Percentiles rank a stretch among this genome's conserved stretches.
phyloP scores from a whole-genome alignment of 345 rosid genomes.

The Raphanus raphanistrum region DNA sequence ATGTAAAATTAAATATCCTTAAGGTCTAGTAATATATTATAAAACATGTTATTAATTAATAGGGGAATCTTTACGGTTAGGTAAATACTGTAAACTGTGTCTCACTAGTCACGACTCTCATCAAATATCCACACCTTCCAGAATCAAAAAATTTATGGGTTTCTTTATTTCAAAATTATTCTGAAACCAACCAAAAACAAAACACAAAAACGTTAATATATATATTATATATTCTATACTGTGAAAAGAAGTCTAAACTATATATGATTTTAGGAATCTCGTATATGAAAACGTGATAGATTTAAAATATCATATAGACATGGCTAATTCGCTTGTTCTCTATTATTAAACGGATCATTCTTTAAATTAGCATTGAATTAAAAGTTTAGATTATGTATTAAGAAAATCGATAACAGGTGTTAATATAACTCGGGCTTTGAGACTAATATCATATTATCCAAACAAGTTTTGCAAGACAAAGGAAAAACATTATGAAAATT shows the following conservation, averaged over 20 bases:
- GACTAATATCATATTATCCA: neutral
- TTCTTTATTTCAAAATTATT: neutral
- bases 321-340: neutral
- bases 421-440: no score
- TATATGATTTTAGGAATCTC: neutral
- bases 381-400: neutral
- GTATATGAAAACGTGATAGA: neutral
- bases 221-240: neutral
- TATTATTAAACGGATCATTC: neutral
- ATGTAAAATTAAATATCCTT: no score
- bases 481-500: neutral
- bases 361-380: neutral
- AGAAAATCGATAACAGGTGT: neutral
- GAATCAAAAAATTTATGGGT: neutral
- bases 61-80: neutral
- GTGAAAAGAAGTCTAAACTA: neutral
- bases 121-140: neutral
- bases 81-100: neutral
- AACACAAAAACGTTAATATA: neutral
- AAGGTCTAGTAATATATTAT: neutral
- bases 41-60: neutral
- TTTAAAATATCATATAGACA: neutral
- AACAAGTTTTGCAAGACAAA: neutral
- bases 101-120: neutral
- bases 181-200: neutral